A percentile compares a stretch with the other conserved stretches of the same genome.
phyloP scores from a whole-genome alignment of 768 basidiomycete genomes.

The Coprinellus micaceus region DNA sequence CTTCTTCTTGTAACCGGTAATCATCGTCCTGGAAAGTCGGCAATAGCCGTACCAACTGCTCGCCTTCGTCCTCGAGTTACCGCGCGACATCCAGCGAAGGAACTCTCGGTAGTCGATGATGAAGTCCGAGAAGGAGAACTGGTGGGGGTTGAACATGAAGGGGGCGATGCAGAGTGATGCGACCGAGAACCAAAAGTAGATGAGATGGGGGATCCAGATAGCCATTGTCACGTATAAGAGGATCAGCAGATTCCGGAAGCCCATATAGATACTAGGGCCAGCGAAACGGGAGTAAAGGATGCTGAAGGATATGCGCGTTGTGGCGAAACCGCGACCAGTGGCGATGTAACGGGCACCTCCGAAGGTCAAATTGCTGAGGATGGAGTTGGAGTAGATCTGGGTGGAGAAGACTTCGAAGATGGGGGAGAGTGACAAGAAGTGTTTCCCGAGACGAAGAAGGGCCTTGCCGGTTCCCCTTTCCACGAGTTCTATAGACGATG shows the following conservation, averaged over 20 bases:
- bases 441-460: constrained; percentile 88
- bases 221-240: constrained; percentile 89
- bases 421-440: constrained; percentile 95
- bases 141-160: constrained; percentile 99
- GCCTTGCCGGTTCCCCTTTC: constrained; percentile 96
- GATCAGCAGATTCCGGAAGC: constrained; percentile 88
- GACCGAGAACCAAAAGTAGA: constrained; percentile 99
- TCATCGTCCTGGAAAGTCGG: constrained; percentile 92
- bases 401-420: constrained; percentile 99
- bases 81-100: constrained; percentile 98
- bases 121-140: constrained; percentile 95
- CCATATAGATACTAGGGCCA: constrained; percentile 99
- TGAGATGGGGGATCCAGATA: constrained; percentile 90
- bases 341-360: constrained; percentile 99
- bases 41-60: constrained; percentile 99
- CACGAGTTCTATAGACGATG: constrained; percentile 66
- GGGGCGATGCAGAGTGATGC: constrained; percentile 93
- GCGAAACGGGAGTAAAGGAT: constrained; percentile 98
- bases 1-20: constrained; percentile 99
- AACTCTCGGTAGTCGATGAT: constrained; percentile 99
- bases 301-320: constrained; percentile 91
- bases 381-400: constrained; percentile 96
- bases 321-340: constrained; percentile 98
- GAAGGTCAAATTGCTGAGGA: constrained; percentile 93
- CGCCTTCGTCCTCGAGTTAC: constrained; percentile 92